Evolutionary conservation across 108 stramenopile genomes (phyloP), one percentile per base, ranked within the genome.

Genomic region (Nitzschia sp.): DNA sequence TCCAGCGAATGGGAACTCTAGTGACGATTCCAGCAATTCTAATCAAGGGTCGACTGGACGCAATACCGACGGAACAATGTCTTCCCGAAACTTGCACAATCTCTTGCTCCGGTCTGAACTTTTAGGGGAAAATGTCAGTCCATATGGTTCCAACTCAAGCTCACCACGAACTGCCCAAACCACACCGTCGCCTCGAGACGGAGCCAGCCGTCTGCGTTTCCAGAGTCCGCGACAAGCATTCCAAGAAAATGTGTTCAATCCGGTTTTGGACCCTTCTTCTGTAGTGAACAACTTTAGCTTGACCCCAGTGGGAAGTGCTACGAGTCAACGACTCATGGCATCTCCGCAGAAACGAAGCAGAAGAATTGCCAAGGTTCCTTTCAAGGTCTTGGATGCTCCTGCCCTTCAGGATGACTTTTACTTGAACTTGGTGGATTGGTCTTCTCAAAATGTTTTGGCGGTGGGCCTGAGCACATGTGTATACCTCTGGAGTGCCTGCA

Each of bases 321-420:
- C 87, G 20, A 88, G 80, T 52, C 91, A 83, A 60, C 77, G 85
- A n/a, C 63, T 84, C 41, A 80, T 83, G 73, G 46, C 83, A 7
- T 69, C 75, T 3, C 82, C 86, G 17, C 88, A 87, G 29, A 83
- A 87, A 63, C 70, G 84, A 41, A 76, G 86, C 38, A 82, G 94
- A 20, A 74, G 86, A 39, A 97, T 97, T 65, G 77, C 89, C 43
- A 96, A 96, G 78, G 91, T 94, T 8, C 97, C 98, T 24, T 96
- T 95, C 60, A 98, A 98, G 79, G 97, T 98, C n/a, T 79, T 99
- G 51, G 98, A 98, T 81, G 99, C 99, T 7, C 99, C 99, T 0
- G 84, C 90, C 21, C 83, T 99, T 15, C 90, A 92, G 76, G 99
- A 99, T 78, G 99, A 99, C 78, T 99, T 97, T 73, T 99, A 99